Base-by-base conservation (phyloP, 2,329 filamentous ascomycete genomes). In the Fusarium sp. region DNA sequence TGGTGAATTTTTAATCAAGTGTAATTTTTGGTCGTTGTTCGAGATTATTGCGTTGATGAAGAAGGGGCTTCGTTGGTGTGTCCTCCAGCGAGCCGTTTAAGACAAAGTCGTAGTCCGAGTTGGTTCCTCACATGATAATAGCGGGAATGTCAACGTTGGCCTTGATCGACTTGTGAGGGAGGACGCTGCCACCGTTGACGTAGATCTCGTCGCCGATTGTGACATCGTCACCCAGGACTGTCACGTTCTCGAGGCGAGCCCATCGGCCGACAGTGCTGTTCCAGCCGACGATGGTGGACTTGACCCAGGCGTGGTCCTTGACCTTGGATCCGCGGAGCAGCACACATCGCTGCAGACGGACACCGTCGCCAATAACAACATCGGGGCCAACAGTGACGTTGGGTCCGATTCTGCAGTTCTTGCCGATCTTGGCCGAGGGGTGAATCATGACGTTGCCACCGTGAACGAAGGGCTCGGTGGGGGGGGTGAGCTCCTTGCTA, bases 101-200 rank as follows among this genome's bases (percentile, higher is more conserved):
- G 37, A 58, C 52, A 45, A 60, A 38, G 52, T 65, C 54, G 42
- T 58, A 24, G 20, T 71, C 54, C 38, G 3, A 61, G 57, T 59
- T 62, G 66, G 67, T 86, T 87, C 66, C 69, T 87, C 87, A 92
- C 90, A 92, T 92, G 81, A 92, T 92, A 76, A 92, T 92, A 70
- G 90, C 89, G 27, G 90, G 90, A 31, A 90, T 90, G 84, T 99
- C 96, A 79, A 99, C 94, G 84, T 99, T 99, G 80, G 93, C 91
- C 90, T 98, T 98, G 89, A 99, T 98, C 83, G 93, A 96, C 93
- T 99, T 99, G 88, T 99, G 96, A 8, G 96, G 96, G 75, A 99
- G 88, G 72, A 99, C 93, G 79, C 94, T 97, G 80, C 95, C 95
- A 79, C 96, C 96, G 84, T 99, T 99, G 84, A 98, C 96, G 85